Evolutionary conservation across 2,329 filamentous ascomycete genomes (phyloP), one percentile per base, ranked within the genome.

Genomic region (Exophiala xenobiotica): DNA sequence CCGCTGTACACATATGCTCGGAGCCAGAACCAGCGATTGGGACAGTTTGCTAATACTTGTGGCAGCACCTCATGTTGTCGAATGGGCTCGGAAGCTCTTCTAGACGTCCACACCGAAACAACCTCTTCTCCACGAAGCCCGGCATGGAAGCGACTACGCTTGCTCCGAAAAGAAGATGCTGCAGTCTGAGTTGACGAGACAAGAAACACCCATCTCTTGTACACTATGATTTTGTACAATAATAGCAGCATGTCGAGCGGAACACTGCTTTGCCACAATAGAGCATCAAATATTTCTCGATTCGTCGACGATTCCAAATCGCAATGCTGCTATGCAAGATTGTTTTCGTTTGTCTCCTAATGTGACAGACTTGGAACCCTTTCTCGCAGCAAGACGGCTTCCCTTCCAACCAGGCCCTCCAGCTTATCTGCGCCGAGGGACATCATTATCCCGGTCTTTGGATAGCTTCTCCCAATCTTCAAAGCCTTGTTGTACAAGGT

Each of bases 401-500:
- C 6, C 6, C 24, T 3, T 29, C 20, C 12, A 19, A 47, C 31
- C 14, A 11, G 38, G 7, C 7, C 18, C 16, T 19, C 19, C 18
- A 33, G 16, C 23, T 55, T 35, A 59, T 27, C 58, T 45, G 22
- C 50, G 49, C 23, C 55, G 52, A 46, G 54, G 55, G 11, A 49
- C 16, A 33, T 59, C 52, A 23, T 41, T 56, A n/a, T 51, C 51
- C 24, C 46, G 27, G 18, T 54, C 55, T 24, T 49, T 60, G 20
- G 53, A 51, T n/a, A 60, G 42, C 46, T 68, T 67, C 56, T 82
- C 74, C 68, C 79, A 80, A 55, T 78, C 78, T 23, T 76, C 74
- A 52, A 79, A 82, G 55, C 86, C 82, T 60, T 78, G 77, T 64
- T 77, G 77, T 48, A 83, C 75, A 20, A 79, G 73, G 38, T 74